These are phyloP conservation scores for Trichocladium antarcticum DNA, from an alignment of 495 filamentous ascomycete species.

Conservation along the genomic window DNA sequence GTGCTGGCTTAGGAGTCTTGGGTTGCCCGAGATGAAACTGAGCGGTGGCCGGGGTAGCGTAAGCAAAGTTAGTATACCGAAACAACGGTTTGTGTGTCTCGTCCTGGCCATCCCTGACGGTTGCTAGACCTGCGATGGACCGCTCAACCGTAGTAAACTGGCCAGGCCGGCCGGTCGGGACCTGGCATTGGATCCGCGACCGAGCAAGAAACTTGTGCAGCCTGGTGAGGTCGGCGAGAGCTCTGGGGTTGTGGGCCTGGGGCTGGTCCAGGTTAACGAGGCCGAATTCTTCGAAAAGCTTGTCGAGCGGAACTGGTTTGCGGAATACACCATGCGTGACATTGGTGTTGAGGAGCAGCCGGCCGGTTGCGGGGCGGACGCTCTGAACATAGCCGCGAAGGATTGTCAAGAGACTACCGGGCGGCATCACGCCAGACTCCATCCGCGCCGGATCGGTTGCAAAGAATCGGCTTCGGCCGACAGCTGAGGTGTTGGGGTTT, in stretches of 20 bases:
- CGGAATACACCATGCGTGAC: conserved; percentile 41
- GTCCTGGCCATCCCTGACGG: conserved; percentile 5
- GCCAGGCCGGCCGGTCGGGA: conserved; percentile 31
- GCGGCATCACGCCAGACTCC: conserved; percentile 3
- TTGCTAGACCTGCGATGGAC: conserved; percentile 39
- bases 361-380: conserved; percentile 52
- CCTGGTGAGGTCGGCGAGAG: neutral
- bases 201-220: conserved; percentile 38
- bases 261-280: conserved; percentile 5
- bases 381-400: conserved; percentile 59
- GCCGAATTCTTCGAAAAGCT: conserved; percentile 13
- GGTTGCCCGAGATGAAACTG: conserved; percentile 17
- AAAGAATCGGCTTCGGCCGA: conserved; percentile 38
- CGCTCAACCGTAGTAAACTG: conserved; percentile 29
- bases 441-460: conserved; percentile 20
- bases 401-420: conserved; percentile 35
- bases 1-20: conserved; percentile 1
- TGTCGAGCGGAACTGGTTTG: conserved; percentile 9
- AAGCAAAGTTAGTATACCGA: neutral
- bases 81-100: neutral
- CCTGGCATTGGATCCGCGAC: conserved; percentile 31
- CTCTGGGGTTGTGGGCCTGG: neutral
- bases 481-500: conserved; percentile 18
- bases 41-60: conserved; percentile 6
- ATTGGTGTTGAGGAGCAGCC: conserved; percentile 52